Base-by-base conservation (phyloP, 768 basidiomycete genomes). In the Pleurotus sapidus region DNA sequence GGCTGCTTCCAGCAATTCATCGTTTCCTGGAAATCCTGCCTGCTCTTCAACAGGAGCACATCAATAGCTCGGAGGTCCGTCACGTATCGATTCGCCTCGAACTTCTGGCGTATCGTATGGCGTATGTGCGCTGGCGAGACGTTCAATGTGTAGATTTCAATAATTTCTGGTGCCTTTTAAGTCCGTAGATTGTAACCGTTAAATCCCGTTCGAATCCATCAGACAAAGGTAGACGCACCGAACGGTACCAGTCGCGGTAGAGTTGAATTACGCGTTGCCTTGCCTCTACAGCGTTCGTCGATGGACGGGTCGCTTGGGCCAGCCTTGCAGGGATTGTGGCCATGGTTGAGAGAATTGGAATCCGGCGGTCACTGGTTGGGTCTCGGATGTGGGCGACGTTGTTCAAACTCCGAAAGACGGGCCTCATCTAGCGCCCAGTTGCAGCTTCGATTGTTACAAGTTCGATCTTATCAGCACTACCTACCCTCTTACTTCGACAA, bases 161-260 rank as follows among this genome's bases (percentile, higher is more conserved):
- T 82, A 64, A 98, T 88, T 71, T 95, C 92, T 5, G 96, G 96
- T n/a, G 94, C 94, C 90, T 98, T 64, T 46, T 46, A 49, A 40
- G 20, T 40, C 23, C 51, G 51, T 12, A 54, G 9, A 9, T 7
- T 7, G 30, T 8, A 11, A 7, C 23, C 34, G 57, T 43, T 58
- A 56, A 27, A 50, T 24, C 46, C 58, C 46, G 47, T 54, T 37
- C 37, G 9, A 2, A 34, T 42, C 7, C 27, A 27, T 15, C 27
- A 62, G 57, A n/a, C 27, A 51, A 50, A 48, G 25, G 30, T 34
- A 34, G 42, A 83, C 92, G 64, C 66, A 97, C 96, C 46, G 87
- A 81, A 60, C 97, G 88, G 68, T 95, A 89, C 96, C 96, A 99
- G 69, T 86, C 88, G 58, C 95, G 80, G 77, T 98, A 99, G 11